These are phyloP conservation scores for Tagetes patula DNA, from an alignment of 129 eudicot genomes.

Conservation along the genomic window DNA sequence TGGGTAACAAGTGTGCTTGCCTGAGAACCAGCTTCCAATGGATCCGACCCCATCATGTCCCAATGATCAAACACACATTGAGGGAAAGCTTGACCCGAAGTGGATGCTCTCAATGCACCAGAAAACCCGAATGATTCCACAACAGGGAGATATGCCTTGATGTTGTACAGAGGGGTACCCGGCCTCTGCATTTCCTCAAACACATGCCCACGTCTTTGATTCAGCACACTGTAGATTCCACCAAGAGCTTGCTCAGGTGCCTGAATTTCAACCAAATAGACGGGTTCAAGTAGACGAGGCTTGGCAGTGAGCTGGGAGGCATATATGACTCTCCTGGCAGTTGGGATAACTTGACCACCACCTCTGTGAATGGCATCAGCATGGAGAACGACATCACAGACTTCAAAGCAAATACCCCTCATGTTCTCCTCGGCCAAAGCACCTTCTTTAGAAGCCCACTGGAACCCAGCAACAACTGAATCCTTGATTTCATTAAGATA, in stretches of 20 bases:
- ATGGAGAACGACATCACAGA: conserved; percentile 83
- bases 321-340: conserved; percentile 77
- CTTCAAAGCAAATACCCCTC: conserved; percentile 80
- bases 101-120: conserved; percentile 64
- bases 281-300: conserved; percentile 72
- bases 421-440: conserved; percentile 75
- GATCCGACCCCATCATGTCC: conserved; percentile 81
- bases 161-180: conserved; percentile 80
- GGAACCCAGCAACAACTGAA: conserved; percentile 88
- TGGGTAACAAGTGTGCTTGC: conserved; percentile 44
- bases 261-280: conserved; percentile 74
- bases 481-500: conserved; percentile 88
- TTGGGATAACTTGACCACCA: conserved; percentile 90
- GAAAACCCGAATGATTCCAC: conserved; percentile 82
- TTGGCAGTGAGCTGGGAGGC: conserved; percentile 85
- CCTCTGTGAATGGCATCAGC: conserved; percentile 92
- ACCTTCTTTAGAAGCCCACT: conserved; percentile 91
- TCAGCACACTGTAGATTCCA: conserved; percentile 81
- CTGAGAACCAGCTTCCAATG: conserved; percentile 57
- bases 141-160: conserved; percentile 75
- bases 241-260: conserved; percentile 86
- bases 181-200: conserved; percentile 93
- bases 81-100: conserved; percentile 91
- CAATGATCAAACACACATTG: conserved; percentile 86
- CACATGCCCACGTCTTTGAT: conserved; percentile 83